A percentile compares a stretch with the other conserved stretches of the same genome.
Evolutionary conservation across 768 basidiomycete species (phyloP).

Genomic region (Dacryopinax primogenitus): DNA sequence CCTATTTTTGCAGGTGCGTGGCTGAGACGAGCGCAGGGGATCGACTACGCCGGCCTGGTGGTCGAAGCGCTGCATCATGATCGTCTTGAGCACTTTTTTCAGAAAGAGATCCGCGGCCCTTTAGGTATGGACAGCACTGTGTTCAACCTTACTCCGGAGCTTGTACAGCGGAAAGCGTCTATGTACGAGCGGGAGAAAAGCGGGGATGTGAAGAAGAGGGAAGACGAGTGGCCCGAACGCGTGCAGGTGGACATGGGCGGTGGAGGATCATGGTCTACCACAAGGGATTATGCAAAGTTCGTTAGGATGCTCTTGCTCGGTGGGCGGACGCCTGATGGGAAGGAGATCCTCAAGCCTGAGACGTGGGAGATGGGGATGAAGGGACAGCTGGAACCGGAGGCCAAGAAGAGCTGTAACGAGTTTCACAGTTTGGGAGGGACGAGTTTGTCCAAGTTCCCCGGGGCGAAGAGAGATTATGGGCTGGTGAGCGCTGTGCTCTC

Average conservation of each 20-base stretch:
- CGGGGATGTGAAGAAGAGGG: background rate
- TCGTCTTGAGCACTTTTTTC: background rate
- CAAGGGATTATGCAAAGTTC: background rate
- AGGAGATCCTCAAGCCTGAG: background rate
- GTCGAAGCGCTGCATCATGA: background rate
- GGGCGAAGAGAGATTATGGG: background rate
- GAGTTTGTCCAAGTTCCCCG: background rate
- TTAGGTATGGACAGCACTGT: background rate
- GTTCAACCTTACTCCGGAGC: background rate
- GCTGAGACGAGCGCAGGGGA: background rate
- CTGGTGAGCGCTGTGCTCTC: background rate
- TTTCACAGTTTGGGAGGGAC: background rate
- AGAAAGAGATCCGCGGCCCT: slow-evolving; percentile 5
- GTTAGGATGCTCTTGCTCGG: background rate
- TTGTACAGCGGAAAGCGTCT: background rate
- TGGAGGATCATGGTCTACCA: background rate
- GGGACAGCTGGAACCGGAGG: background rate
- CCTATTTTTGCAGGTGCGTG: background rate
- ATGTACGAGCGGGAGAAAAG: background rate
- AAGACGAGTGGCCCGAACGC: background rate
- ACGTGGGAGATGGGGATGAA: background rate
- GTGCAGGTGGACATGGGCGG: slow-evolving; percentile 4
- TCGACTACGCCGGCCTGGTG: background rate
- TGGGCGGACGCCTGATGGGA: background rate
- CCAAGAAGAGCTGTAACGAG: slow-evolving; percentile 5